Conservation (phyloP, 2,329 filamentous ascomycete genomes). For the Fulvia fulva region DNA sequence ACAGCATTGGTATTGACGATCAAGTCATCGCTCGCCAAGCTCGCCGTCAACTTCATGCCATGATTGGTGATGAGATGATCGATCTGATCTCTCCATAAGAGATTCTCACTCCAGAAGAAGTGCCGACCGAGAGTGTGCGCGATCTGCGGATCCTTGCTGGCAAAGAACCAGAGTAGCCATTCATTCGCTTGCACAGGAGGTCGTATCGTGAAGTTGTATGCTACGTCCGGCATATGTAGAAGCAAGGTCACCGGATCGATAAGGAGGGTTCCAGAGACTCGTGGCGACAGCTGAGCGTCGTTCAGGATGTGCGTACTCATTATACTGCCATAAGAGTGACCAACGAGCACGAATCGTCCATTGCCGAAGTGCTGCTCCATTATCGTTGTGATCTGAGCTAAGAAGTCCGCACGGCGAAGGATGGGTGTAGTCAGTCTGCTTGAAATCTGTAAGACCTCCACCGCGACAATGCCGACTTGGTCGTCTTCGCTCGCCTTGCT, state of each 20-base stretch:
- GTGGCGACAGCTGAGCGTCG: conserved; percentile 41
- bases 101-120: conserved; percentile 70
- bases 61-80: conserved; percentile 33
- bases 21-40: conserved; percentile 57
- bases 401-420: conserved; percentile 50
- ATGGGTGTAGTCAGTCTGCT: conserved; percentile 57
- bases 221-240: conserved; percentile 65
- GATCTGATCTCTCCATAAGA: conserved; percentile 66
- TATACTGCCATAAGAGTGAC: conserved; percentile 61
- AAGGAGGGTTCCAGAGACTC: conserved; percentile 49
- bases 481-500: conserved; percentile 32
- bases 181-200: conserved; percentile 56
- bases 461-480: conserved; percentile 58
- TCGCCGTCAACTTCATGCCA: conserved; percentile 50
- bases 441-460: conserved; percentile 64
- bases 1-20: conserved; percentile 61
- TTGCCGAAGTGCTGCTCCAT: conserved; percentile 58
- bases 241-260: conserved; percentile 64
- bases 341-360: conserved; percentile 56
- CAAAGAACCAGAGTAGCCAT: conserved; percentile 68
- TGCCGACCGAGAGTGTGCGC: conserved; percentile 60
- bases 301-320: conserved; percentile 60
- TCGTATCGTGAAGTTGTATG: conserved; percentile 63
- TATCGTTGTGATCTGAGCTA: conserved; percentile 54
- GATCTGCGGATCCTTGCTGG: conserved; percentile 62